Evolutionary conservation across 169 alveolate genomes (phyloP).

Genomic region (Plasmodium malariae): DNA sequence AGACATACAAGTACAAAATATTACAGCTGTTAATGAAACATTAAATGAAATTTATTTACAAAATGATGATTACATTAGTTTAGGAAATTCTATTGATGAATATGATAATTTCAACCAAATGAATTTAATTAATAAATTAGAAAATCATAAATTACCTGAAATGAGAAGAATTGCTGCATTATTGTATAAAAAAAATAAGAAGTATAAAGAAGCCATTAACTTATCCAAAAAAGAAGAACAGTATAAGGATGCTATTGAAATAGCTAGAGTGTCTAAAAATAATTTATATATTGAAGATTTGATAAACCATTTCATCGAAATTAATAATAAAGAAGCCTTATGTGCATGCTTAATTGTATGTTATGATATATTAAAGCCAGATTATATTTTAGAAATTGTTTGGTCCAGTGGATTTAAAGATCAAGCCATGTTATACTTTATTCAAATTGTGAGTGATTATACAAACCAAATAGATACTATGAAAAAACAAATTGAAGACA

Average conservation of each 20-base stretch:
- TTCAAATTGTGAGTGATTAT: conserved; percentile 91
- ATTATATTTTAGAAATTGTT: conserved; percentile 98
- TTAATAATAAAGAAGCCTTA: conserved; percentile 94
- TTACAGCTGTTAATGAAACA: conserved; percentile 97
- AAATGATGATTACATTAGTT: conserved; percentile 95
- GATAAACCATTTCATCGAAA: conserved; percentile 91
- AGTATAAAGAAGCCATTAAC: conserved; percentile 92
- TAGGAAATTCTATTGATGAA: conserved; percentile 94
- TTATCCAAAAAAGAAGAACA: conserved; percentile 90
- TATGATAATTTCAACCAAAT: conserved; percentile 97
- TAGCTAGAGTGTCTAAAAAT: conserved; percentile 83
- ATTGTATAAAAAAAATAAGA: conserved; percentile 92
- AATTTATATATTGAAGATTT: conserved; percentile 93
- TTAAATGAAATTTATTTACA: conserved; percentile 97
- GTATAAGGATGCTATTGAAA: conserved; percentile 80
- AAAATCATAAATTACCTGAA: conserved; percentile 96
- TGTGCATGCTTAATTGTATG: conserved; percentile 98
- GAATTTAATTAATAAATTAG: conserved; percentile 91
- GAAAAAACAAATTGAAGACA: conserved; percentile 87
- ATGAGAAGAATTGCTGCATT: conserved; percentile 98
- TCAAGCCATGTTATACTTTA: conserved; percentile 97
- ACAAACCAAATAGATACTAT: conserved; percentile 85
- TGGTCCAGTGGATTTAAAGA: conserved; percentile 97
- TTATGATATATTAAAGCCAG: conserved; percentile 97
- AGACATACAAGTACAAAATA: conserved; percentile 90